Evolutionary conservation across 768 basidiomycete genomes (phyloP).

Genomic region (Lanmaoa pseudosensibilis): DNA sequence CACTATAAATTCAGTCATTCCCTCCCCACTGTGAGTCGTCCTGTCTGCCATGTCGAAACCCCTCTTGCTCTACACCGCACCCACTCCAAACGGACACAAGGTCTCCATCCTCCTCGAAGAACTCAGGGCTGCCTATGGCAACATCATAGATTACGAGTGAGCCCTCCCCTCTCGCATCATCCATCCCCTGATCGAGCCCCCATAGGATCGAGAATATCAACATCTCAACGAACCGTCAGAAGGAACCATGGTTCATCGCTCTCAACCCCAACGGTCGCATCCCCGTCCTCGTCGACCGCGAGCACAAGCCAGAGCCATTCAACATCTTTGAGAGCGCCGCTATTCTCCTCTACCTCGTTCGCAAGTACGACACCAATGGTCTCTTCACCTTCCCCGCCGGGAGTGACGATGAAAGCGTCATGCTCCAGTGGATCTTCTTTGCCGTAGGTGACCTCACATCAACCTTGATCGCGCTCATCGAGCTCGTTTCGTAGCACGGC

Average conservation of each 20-base stretch:
- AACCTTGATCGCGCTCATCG: background rate
- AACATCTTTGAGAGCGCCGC: slow-evolving; percentile 75
- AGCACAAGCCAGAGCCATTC: slow-evolving; percentile 54
- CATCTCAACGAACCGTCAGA: slow-evolving; percentile 69
- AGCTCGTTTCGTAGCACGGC: slow-evolving; percentile 52
- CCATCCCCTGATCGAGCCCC: background rate
- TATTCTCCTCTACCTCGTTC: slow-evolving; percentile 78
- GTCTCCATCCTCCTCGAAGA: slow-evolving; percentile 61
- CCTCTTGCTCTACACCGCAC: slow-evolving; percentile 36
- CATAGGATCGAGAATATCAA: slow-evolving; percentile 53
- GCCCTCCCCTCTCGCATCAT: background rate
- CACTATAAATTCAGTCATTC: slow-evolving; percentile 11
- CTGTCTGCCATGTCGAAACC: slow-evolving; percentile 23
- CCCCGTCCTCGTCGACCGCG: slow-evolving; percentile 62
- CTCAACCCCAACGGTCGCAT: slow-evolving; percentile 76
- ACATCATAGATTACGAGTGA: slow-evolving; percentile 50
- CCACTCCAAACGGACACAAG: slow-evolving; percentile 62
- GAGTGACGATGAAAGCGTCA: slow-evolving; percentile 62
- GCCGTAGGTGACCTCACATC: slow-evolving; percentile 42
- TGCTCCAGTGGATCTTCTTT: slow-evolving; percentile 88
- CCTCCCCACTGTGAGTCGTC: background rate
- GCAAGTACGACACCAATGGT: slow-evolving; percentile 77
- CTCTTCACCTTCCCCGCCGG: slow-evolving; percentile 67
- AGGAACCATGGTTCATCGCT: slow-evolving; percentile 77
- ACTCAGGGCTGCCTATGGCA: slow-evolving; percentile 53